Conservation (phyloP, 495 filamentous ascomycete species). For the Penicillium pancosmium region DNA sequence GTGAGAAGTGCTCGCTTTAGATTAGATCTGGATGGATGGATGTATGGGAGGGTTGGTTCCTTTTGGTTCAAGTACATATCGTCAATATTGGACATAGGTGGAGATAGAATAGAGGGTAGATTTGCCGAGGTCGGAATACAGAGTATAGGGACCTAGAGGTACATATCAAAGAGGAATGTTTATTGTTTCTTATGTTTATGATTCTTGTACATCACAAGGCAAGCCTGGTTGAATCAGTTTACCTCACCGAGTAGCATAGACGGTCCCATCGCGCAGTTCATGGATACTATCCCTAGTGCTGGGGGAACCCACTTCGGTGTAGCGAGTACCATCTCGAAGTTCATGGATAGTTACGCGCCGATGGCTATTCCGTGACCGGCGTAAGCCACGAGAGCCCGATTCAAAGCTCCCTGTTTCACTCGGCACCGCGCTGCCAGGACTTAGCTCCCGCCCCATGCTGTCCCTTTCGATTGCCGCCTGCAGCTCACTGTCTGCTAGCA, state of each 20-base stretch:
- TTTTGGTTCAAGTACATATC: constrained; percentile 2
- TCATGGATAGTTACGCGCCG: constrained; percentile 48
- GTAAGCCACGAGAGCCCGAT: constrained; percentile 31
- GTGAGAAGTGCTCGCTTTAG: constrained; percentile 35
- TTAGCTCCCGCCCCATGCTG: constrained; percentile 31
- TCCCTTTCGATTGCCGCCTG: constrained; percentile 43
- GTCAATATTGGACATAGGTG: neutral
- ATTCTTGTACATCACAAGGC: neutral
- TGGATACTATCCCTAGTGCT: constrained; percentile 43
- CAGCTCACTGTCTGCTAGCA: constrained; percentile 42
- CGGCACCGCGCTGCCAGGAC: constrained; percentile 33
- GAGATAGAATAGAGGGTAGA: constrained; percentile 11
- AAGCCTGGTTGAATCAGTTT: neutral
- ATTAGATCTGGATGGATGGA: constrained; percentile 24
- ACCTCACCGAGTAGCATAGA: constrained; percentile 40
- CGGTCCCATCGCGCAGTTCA: constrained; percentile 49
- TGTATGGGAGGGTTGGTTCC: no score
- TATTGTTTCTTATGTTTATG: neutral
- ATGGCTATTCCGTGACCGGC: constrained; percentile 36
- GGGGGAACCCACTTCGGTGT: constrained; percentile 44
- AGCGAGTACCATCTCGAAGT: constrained; percentile 46
- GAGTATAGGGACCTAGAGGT: neutral
- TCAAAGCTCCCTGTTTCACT: constrained; percentile 43
- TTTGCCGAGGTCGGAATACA: neutral
- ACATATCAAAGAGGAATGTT: neutral